Evolutionary conservation across 805 yeast genomes (phyloP), one percentile per base, ranked within the genome.

Genomic region (Ogataea saltuana): DNA sequence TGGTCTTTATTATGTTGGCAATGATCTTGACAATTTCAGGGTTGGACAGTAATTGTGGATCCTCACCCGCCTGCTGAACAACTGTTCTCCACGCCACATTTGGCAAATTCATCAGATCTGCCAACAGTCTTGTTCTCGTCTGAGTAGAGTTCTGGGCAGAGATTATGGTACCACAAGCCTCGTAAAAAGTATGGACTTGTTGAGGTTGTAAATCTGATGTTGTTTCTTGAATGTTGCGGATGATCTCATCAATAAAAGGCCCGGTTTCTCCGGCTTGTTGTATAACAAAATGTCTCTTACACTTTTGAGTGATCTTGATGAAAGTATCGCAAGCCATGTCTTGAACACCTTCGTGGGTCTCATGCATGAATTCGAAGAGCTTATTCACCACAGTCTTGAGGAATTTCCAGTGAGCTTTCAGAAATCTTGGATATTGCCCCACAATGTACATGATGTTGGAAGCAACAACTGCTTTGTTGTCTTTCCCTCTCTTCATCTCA

Each of bases 291-390:
- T 91, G 97, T 53, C 90, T 82, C 67, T 89, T 90, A 76, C 99
- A 93, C 69, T 93, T 93, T 54, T 80, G 83, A 17, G 96, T 88
- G 64, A 93, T 93, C 66, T 93, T 93, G 62, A 91, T 91, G 63
- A 93, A 93, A 1, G 99, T 93, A 67, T 93, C 99, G 73, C 99
- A 93, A 7, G 99, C 99, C 99, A 93, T 93, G 67, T 93, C 99
- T 70, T 93, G 99, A 49, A 93, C 99, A 71, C 99, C 99, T 67
- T 91, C 99, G 67, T 93, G 99, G n/a, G 97, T 89, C 74, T 93
- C 99, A 71, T 93, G 98, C 99, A 93, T 93, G 61, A 93, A 93
- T 66, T 93, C 99, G 66, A 93, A 93, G 58, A 93, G 75, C 67
- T 93, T 93, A 68, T 88, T 84, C 48, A 93, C 91, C 33, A 93